Base-by-base conservation (phyloP, 192 early-diverging fungal genomes). In the Gamsiella multidivaricata region DNA sequence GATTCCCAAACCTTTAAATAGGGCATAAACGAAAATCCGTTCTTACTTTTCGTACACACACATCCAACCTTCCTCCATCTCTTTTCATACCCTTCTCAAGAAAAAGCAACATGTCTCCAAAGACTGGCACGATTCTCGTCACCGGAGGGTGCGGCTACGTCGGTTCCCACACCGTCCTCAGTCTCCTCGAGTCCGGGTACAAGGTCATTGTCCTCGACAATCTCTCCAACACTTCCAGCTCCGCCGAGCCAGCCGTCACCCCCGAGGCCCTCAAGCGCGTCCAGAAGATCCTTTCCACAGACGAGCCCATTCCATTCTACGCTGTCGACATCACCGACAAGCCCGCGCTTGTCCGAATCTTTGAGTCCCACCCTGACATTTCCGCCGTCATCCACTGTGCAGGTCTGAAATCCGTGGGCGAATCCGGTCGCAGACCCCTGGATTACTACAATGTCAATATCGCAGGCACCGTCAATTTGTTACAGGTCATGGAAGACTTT, bases 361-460 rank as follows among this genome's bases (percentile, higher is more conserved):
- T 98, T 79, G 33, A 76, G 26, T n/a, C 61, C 14, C 84, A 91
- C 63, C 88, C 94, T 76, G 71, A 82, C 20, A 85, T 92, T 60
- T 78, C 74, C 54, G 87, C 88, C 33, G 90, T 93, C n/a, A 81
- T 95, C 74, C 95, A 97, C 81, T 94, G 97, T 74, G 91, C 92
- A 2, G 95, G 94, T 14, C 89, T 90, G 51, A 98, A 95, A 78
- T 92, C 90, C 5, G 95, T 98, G 5, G 94, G 92, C 10, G 92
- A 96, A 80, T 92, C 90, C 0, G 87, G 88, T 37, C 79, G 78
- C 26, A 89, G 91, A 65, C 97, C 97, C 22, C 82, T 98, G 8
- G 81, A 85, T 22, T 98, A 98, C 83, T 98, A 95, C 84, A 91
- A 94, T 69, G 96, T 97, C 87, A 98, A 98, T 80, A 86, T 98